phyloP scores from a whole-genome alignment of 208 protist species.

The Novymonas esmeraldas region DNA sequence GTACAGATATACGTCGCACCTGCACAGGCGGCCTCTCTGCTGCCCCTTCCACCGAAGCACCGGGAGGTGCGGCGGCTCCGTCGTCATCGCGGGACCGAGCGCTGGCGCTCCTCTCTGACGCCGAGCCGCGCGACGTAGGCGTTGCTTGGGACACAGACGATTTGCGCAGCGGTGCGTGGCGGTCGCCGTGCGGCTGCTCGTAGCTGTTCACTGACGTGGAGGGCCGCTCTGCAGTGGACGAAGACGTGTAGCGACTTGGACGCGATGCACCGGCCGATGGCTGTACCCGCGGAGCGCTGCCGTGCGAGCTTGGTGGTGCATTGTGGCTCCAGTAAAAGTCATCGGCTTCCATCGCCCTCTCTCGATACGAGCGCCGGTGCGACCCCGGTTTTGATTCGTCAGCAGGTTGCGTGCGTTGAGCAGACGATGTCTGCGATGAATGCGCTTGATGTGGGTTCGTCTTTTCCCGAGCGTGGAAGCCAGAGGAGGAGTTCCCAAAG shows the following conservation, averaged over 20 bases:
- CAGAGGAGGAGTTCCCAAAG: background rate
- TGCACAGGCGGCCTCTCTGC: background rate
- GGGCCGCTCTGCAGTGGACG: background rate
- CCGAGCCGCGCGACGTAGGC: conserved; percentile 2
- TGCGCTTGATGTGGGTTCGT: background rate
- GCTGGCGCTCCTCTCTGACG: conserved; percentile 4
- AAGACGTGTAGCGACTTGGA: background rate
- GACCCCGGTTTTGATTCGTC: background rate
- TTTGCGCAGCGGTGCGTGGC: conserved; percentile 7
- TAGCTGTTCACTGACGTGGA: conserved; percentile 1
- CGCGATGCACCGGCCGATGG: background rate
- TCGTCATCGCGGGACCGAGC: background rate
- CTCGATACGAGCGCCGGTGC: background rate
- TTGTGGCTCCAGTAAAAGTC: conserved; percentile 12
- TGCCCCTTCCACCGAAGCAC: no score
- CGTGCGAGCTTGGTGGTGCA: background rate
- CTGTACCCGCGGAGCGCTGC: background rate
- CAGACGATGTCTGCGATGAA: background rate
- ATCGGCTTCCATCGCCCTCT: background rate
- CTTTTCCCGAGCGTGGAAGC: background rate
- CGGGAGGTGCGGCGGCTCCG: no score
- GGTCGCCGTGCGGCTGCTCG: conserved; percentile 21
- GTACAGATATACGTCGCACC: background rate
- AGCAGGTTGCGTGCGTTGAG: background rate
- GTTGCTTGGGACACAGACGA: background rate